Percentiles rank a stretch among this genome's conserved stretches.
phyloP scores from a whole-genome alignment of 495 filamentous ascomycete genomes.

The Articulospora tetracladia region DNA sequence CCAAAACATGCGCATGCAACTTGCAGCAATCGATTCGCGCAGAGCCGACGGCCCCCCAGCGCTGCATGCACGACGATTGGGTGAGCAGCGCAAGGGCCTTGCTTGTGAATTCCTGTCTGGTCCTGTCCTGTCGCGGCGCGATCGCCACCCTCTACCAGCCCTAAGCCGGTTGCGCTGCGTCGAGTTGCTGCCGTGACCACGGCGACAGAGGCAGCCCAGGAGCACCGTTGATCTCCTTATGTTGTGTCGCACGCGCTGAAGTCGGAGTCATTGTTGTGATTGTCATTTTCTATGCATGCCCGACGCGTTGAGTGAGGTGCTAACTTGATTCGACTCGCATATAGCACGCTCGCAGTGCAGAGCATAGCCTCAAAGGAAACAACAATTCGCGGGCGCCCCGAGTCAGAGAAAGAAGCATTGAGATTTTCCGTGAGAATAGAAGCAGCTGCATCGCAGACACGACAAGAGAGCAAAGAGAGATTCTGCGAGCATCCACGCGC shows the following conservation, averaged over 20 bases:
- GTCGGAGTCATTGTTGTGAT: slow-evolving; percentile 2
- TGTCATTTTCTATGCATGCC: slow-evolving; percentile 3
- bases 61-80: slow-evolving; percentile 9
- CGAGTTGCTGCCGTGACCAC: neutral
- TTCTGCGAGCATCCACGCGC: neutral
- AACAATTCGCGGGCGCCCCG: neutral
- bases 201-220: too few species aligned
- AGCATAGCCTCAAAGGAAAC: neutral
- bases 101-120: slow-evolving; percentile 1
- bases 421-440: neutral
- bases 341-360: neutral
- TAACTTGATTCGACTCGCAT: neutral
- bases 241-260: neutral
- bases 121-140: neutral
- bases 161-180: neutral
- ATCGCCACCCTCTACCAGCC: slow-evolving; percentile 8
- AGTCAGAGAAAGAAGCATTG: neutral
- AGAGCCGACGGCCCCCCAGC: neutral
- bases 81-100: slow-evolving; percentile 1
- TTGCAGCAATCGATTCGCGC: neutral
- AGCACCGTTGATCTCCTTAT: neutral
- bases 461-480: neutral
- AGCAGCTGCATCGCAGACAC: neutral
- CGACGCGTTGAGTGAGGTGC: slow-evolving; percentile 18
- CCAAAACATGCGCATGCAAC: slow-evolving; percentile 1